Base-by-base conservation (phyloP, 1,139 yeast genomes). In the Kurtzmaniella quercitrusa region DNA sequence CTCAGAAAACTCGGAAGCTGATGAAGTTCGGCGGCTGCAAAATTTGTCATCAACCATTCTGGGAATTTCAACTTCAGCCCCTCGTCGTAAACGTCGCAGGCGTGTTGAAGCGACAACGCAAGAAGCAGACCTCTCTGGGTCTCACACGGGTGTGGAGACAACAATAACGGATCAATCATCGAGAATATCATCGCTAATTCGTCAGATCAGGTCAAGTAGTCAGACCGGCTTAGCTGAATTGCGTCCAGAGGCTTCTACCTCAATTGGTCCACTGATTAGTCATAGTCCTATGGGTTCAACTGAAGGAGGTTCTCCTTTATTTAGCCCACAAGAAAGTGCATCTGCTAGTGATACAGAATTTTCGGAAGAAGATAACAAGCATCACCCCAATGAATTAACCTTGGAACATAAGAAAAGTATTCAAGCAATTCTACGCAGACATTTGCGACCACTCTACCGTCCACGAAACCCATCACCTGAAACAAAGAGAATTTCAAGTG, bases 351-450 rank as follows among this genome's bases (percentile, higher is more conserved):
- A 20, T 3, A 34, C 23, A 12, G 37, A 34, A 9, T n/a, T 3
- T 11, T 34, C 37, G 4, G 37, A 20, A n/a, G 37, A 34, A 34
- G 37, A 34, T 4, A 5, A 21, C 42, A 15, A 39, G 18, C 30
- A 36, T 45, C 21, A 9, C 18, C 8, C 3, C 8, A 30, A 4
- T 5, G 58, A 56, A 37, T 56, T 76, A 22, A 55, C 72, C 0
- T 60, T 68, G 17, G 73, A 67, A 28, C 76, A 75, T 46, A 82
- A 82, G 50, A 58, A 60, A 6, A 61, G 56, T 43, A 71, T 82
- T 17, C 88, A 82, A 52, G 64, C 56, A 20, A 68, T 77, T 45
- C 82, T 83, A 6, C 61, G 88, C 33, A 63, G 66, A 23, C 67
- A 61, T 15, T 56, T 83, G 28, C 61, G 80, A 36, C 79, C 80